phyloP scores from a whole-genome alignment of 192 early-diverging fungal species.

The Phycomyces nitens region DNA sequence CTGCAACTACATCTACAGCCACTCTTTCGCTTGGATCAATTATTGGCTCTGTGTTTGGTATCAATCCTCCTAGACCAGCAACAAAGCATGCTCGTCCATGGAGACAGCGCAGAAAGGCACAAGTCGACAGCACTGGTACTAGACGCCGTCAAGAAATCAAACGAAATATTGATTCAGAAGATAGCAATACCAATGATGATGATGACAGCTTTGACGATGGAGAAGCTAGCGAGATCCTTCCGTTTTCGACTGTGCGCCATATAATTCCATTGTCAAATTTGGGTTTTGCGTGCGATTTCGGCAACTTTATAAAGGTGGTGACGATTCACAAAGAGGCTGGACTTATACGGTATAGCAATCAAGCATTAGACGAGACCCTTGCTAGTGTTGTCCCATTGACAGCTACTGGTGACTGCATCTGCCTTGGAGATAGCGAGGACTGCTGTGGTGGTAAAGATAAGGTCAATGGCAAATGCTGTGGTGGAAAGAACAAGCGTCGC shows the following conservation, averaged over 20 bases:
- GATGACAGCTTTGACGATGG: not conserved
- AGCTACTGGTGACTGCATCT: not conserved
- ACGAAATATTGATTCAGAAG: not conserved
- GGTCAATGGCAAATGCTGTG: not conserved
- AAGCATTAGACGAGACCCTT: not conserved
- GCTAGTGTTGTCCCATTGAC: not conserved
- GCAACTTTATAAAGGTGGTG: slow-evolving; percentile 35
- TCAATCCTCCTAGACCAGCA: not conserved
- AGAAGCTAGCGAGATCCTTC: slow-evolving; percentile 20
- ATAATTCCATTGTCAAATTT: slow-evolving; percentile 25
- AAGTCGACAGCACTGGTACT: not conserved
- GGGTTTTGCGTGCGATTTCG: slow-evolving; percentile 34
- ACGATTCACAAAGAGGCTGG: not conserved
- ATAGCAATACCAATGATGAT: not conserved
- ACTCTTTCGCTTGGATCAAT: not conserved
- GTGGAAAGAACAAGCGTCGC: not conserved
- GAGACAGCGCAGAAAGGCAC: not conserved
- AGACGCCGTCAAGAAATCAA: not conserved
- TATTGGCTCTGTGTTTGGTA: not conserved
- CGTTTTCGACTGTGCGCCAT: slow-evolving; percentile 22
- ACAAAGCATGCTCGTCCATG: not conserved
- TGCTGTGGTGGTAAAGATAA: slow-evolving; percentile 9
- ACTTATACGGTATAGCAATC: not conserved
- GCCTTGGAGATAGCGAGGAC: not conserved
- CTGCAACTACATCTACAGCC: not conserved